These are phyloP conservation scores for Marasmius sp. DNA, from an alignment of 1,284 basidiomycete species.

Conservation along the genomic window DNA sequence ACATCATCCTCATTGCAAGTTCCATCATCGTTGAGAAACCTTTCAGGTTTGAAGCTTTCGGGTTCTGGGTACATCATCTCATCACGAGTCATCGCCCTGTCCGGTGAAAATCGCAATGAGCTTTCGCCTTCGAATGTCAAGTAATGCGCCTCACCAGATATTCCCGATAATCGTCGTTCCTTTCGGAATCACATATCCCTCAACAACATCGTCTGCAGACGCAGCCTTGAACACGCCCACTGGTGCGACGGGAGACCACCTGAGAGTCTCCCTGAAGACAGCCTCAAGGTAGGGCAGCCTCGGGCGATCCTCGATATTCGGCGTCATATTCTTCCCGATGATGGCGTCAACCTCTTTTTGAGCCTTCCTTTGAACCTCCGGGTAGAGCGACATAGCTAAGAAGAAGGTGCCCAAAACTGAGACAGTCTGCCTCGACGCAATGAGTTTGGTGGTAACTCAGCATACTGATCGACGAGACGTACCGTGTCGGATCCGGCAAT, in stretches of 20 bases:
- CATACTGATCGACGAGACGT: not conserved
- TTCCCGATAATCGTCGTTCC: not conserved
- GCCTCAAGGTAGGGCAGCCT: constrained; percentile 6
- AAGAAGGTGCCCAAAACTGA: not conserved
- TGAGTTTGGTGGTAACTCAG: not conserved
- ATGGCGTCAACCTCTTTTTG: constrained; percentile 8
- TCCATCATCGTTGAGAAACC: constrained; percentile 12
- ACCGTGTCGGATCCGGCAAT: not conserved
- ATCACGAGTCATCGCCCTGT: constrained; percentile 1
- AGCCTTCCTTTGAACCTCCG: not conserved
- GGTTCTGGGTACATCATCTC: constrained; percentile 11
- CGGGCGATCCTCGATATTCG: not conserved
- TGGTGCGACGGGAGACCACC: constrained; percentile 6
- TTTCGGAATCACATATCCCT: constrained; percentile 9
- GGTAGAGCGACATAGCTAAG: constrained; percentile 3
- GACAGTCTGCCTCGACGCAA: not conserved
- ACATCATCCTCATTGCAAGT: constrained; percentile 7
- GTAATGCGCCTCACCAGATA: not conserved
- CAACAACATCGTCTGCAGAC: not conserved
- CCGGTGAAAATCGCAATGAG: not conserved
- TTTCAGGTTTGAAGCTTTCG: constrained; percentile 11
- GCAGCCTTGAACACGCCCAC: constrained; percentile 5
- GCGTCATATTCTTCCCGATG: not conserved
- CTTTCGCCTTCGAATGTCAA: too few relatives aligned
- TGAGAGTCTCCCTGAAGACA: constrained; percentile 3